A percentile compares a stretch with the other conserved stretches of the same genome.
These are phyloP conservation scores for Epichloe coenophiala DNA, from an alignment of 2,329 filamentous ascomycete species.

Conservation along the genomic window DNA sequence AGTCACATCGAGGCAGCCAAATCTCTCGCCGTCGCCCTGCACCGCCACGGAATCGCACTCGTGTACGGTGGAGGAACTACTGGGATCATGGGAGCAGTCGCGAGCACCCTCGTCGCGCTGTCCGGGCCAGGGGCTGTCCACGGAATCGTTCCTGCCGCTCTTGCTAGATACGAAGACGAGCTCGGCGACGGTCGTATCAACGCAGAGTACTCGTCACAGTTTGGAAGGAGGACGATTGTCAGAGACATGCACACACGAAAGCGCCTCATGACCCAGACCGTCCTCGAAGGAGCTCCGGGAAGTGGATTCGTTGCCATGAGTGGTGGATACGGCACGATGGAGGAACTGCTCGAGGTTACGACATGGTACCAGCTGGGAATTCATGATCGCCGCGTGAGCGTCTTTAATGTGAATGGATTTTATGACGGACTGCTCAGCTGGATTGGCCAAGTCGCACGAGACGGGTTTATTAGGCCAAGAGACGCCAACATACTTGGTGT, in stretches of 20 bases:
- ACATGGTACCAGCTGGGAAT: constrained; percentile 96
- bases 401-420: constrained; percentile 79
- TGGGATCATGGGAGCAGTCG: constrained; percentile 87
- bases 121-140: constrained; percentile 71
- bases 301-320: constrained; percentile 80
- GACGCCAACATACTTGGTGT: not conserved
- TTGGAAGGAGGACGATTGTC: constrained; percentile 78
- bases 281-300: constrained; percentile 67
- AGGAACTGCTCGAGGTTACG: constrained; percentile 79
- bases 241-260: constrained; percentile 93
- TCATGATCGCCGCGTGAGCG: constrained; percentile 60
- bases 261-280: constrained; percentile 76
- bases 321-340: constrained; percentile 84
- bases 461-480: constrained; percentile 52
- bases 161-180: constrained; percentile 64
- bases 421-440: constrained; percentile 75
- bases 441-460: constrained; percentile 58
- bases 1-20: constrained; percentile 66
- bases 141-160: constrained; percentile 77
- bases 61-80: constrained; percentile 90
- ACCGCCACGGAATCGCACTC: constrained; percentile 60
- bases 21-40: constrained; percentile 57
- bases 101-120: constrained; percentile 69
- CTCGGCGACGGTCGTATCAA: constrained; percentile 24
- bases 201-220: constrained; percentile 39